Base-by-base conservation (phyloP, 768 basidiomycete genomes). In the Candolleomyces aberdarensis region DNA sequence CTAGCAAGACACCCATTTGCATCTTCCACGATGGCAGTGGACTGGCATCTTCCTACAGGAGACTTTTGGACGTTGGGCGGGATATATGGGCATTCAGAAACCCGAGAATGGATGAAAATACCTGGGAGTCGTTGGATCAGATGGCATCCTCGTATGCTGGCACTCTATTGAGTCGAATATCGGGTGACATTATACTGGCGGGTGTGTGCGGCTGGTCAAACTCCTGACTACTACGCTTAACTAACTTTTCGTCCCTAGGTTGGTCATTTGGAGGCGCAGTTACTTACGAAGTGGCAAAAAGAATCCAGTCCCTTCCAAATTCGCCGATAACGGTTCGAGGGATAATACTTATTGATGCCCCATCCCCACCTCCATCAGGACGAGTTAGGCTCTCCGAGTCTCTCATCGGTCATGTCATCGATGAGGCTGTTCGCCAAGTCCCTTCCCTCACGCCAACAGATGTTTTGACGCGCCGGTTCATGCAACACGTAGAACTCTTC, bases 181-280 rank as follows among this genome's bases (percentile, higher is more conserved):
- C 68, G 6, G 79, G 75, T 4, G 74, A 77, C 4, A 64, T 88
- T 14, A 69, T 88, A 0, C 66, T 90, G 2, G 88, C 88, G 69
- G 89, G 89, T 86, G 62, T 57, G 78, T 65, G 32, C 26, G 40
- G 47, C n/a, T 53, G 15, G 47, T 26, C 44, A 48, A 8, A 46
- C 20, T 41, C 31, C 10, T 29, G 15, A 29, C 3, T 31, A 29
- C 20, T 39, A 5, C 1, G 20, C 40, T 41, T 60, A n/a, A 59
- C 41, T 22, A 19, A 58, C 51, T 44, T 32, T 62, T 20, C 4
- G 31, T 46, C 61, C 6, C 59, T 46, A 91, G 89, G 89, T 0
- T 92, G 89, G 89, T 92, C 89, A 2, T 88, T 92, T 63, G 89
- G 89, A 13, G 89, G 89, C 1, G 84, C 89, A 4, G 82, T 84